Percentiles rank a stretch among this genome's conserved stretches.
These are phyloP conservation scores for Paraphaeosphaeria minitans DNA, from an alignment of 2,329 filamentous ascomycete genomes.

Conservation along the genomic window DNA sequence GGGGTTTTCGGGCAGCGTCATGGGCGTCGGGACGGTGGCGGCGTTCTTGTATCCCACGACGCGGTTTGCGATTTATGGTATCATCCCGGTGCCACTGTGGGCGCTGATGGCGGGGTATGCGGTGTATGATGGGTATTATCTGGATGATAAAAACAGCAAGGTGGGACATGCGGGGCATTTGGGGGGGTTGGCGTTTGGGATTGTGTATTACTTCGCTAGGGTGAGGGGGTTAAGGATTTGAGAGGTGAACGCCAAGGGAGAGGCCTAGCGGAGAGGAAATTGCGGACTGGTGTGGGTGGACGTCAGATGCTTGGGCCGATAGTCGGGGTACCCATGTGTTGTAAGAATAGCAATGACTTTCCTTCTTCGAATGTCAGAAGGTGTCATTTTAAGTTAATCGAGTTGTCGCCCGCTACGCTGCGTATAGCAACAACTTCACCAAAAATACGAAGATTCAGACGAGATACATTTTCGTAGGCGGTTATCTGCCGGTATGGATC, in stretches of 20 bases:
- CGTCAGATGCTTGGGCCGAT: no score
- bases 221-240: constrained; percentile 23
- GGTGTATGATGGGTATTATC: constrained; percentile 46
- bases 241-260: neutral
- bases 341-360: no score
- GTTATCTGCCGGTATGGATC: no score
- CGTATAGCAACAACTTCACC: no score
- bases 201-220: constrained; percentile 34
- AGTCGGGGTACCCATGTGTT: no score
- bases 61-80: constrained; percentile 42
- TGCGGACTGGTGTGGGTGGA: no score
- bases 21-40: constrained; percentile 44
- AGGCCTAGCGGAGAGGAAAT: no score
- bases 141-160: constrained; percentile 34
- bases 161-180: constrained; percentile 53
- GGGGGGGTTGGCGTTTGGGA: constrained; percentile 50
- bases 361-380: no score
- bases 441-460: no score
- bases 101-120: constrained; percentile 43
- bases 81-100: constrained; percentile 50
- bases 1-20: constrained; percentile 51
- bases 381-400: no score
- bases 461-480: no score
- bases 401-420: no score
- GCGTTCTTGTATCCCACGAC: constrained; percentile 46